These are phyloP conservation scores for Schrenkiella parvula DNA, from an alignment of 345 rosid genomes.

Conservation along the genomic window DNA sequence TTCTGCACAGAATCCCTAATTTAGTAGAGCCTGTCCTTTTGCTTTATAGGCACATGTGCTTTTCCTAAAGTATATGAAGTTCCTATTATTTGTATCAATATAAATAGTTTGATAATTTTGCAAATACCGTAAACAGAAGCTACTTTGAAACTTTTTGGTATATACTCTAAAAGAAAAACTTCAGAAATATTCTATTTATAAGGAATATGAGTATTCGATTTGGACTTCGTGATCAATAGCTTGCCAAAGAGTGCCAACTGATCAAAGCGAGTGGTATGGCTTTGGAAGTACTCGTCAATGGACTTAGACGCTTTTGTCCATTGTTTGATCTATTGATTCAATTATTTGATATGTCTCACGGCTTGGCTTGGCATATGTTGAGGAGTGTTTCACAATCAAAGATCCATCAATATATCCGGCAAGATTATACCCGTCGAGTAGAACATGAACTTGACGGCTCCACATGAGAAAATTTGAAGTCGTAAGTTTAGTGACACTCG, in stretches of 20 bases:
- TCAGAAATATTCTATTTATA: too few relatives aligned
- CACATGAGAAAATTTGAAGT: neutral
- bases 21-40: too few relatives aligned
- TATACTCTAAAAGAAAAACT: too few relatives aligned
- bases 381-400: neutral
- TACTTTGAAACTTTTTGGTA: too few relatives aligned
- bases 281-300: neutral
- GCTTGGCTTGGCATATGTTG: neutral
- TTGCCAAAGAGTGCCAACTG: neutral
- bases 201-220: neutral
- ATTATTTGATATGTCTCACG: neutral
- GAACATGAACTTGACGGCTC: neutral
- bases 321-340: neutral
- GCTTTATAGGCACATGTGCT: too few relatives aligned
- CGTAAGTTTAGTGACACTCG: neutral
- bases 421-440: neutral
- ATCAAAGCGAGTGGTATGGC: neutral
- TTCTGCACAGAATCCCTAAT: too few relatives aligned
- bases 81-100: too few relatives aligned
- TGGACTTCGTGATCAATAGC: neutral
- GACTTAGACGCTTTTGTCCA: neutral
- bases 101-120: too few relatives aligned
- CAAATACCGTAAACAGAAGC: too few relatives aligned
- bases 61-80: too few relatives aligned
- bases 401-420: neutral